Evolutionary conservation across 495 filamentous ascomycete genomes (phyloP).

Genomic region (Aspergillus olivimuriae): DNA sequence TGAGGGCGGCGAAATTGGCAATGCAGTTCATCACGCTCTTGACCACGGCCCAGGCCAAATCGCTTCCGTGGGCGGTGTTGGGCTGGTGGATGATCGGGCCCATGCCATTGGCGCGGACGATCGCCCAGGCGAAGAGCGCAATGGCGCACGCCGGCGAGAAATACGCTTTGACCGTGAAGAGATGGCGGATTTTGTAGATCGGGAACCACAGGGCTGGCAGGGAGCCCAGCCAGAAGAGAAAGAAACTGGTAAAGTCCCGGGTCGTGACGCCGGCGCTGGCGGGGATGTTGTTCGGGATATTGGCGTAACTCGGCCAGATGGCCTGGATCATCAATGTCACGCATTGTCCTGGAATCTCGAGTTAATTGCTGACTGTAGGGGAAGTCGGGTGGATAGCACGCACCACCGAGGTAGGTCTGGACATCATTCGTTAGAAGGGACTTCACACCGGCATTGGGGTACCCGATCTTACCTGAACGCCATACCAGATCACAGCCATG

Average conservation of each 20-base stretch:
- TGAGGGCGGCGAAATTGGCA: slow-evolving; percentile 85
- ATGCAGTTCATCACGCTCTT: slow-evolving; percentile 82
- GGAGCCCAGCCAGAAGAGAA: slow-evolving; percentile 75
- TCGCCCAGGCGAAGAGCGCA: slow-evolving; percentile 85
- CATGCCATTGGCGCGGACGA: slow-evolving; percentile 74
- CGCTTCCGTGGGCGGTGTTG: slow-evolving; percentile 55
- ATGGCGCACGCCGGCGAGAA: slow-evolving; percentile 79
- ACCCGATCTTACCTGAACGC: slow-evolving; percentile 61
- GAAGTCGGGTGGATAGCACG: too few relatives aligned
- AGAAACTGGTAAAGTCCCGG: slow-evolving; percentile 69
- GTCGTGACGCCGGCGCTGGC: slow-evolving; percentile 67
- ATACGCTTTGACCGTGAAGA: slow-evolving; percentile 88
- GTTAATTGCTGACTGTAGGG: too few relatives aligned
- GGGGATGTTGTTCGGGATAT: slow-evolving; percentile 63
- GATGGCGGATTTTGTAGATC: slow-evolving; percentile 58
- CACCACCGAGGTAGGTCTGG: slow-evolving; percentile 66
- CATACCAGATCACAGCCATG: slow-evolving; percentile 75
- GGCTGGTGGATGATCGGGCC: slow-evolving; percentile 79
- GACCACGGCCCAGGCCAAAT: slow-evolving; percentile 74
- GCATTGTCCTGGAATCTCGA: slow-evolving; percentile 47
- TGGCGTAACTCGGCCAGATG: slow-evolving; percentile 66
- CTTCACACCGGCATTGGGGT: too few relatives aligned
- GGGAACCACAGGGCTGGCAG: slow-evolving; percentile 79
- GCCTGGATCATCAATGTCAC: slow-evolving; percentile 75
- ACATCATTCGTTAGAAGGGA: neutral